These are phyloP conservation scores for Gautieria morchelliformis DNA, from an alignment of 768 basidiomycete genomes.

Conservation along the genomic window DNA sequence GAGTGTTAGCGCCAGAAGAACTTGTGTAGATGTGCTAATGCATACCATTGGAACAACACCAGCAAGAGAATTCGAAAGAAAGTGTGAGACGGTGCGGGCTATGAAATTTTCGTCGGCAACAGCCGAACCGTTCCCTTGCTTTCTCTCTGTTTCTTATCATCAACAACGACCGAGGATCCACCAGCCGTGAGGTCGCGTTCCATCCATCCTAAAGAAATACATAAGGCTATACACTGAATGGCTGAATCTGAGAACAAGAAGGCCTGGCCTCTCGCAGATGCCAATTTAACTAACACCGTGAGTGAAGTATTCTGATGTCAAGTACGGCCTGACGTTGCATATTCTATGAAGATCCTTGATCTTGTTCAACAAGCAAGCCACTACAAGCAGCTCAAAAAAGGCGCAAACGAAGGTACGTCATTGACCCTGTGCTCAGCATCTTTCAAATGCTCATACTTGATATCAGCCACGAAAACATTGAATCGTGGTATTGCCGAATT, in stretches of 20 bases:
- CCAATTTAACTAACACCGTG: constrained; percentile 84
- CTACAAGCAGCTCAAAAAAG: constrained; percentile 98
- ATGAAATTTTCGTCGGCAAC: constrained; percentile 1
- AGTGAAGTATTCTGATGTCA: constrained; percentile 14
- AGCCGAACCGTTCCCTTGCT: not conserved
- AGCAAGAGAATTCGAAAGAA: not conserved
- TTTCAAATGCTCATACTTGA: constrained; percentile 1
- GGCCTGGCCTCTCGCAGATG: constrained; percentile 84
- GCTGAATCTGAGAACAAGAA: constrained; percentile 58
- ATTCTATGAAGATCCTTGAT: constrained; percentile 68
- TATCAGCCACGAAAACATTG: constrained; percentile 87
- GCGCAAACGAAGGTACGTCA: constrained; percentile 86
- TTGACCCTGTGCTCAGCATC: not conserved
- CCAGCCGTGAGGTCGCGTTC: constrained; percentile 8
- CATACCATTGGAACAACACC: not conserved
- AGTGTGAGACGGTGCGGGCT: not conserved
- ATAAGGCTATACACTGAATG: constrained; percentile 30
- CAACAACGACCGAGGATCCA: constrained; percentile 8
- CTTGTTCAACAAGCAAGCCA: constrained; percentile 92
- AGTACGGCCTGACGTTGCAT: not conserved
- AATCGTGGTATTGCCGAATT: constrained; percentile 98
- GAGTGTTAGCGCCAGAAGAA: not conserved
- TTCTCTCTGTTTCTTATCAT: not conserved
- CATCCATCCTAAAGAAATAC: not conserved
- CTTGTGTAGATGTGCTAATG: not conserved